Evolutionary conservation across 176 grass and related monocot genomes (phyloP).

Genomic region (Olyra latifolia): DNA sequence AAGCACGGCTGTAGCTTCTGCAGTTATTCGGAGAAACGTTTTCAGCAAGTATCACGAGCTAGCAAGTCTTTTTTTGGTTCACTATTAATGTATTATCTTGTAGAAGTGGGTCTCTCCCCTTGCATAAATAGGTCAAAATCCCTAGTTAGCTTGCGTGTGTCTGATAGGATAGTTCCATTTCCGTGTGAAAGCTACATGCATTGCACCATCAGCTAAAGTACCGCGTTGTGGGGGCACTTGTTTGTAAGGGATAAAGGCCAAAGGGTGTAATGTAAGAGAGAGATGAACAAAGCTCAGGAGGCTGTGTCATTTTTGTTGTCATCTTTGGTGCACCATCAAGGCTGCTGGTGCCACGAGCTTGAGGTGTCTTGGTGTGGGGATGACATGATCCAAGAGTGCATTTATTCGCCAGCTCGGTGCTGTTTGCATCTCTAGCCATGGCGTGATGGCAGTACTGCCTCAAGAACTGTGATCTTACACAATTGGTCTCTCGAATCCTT

Average conservation of each 20-base stretch:
- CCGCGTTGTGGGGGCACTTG: constrained; percentile 20
- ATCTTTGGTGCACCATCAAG: constrained; percentile 15
- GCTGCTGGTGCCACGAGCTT: constrained; percentile 14
- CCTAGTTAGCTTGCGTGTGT: background rate
- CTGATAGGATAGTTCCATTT: constrained; percentile 22
- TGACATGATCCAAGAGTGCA: background rate
- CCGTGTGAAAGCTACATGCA: constrained; percentile 5
- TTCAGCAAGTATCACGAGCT: constrained; percentile 12
- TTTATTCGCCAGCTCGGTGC: background rate
- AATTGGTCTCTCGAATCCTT: constrained; percentile 14
- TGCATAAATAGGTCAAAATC: background rate
- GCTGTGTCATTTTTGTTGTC: constrained; percentile 28
- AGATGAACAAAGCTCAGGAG: background rate
- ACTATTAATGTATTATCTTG: background rate
- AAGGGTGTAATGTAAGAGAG: background rate
- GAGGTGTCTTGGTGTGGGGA: background rate
- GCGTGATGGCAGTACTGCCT: background rate
- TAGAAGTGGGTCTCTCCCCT: background rate
- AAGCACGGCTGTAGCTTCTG: constrained; percentile 2
- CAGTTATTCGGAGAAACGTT: background rate
- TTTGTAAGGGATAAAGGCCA: constrained; percentile 12
- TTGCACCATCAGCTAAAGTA: constrained; percentile 40
- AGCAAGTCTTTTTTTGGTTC: background rate
- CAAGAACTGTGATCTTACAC: constrained; percentile 21
- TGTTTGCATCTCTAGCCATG: constrained; percentile 28